Conservation (phyloP, 106 monocot genomes). For the Dioscorea alata region DNA sequence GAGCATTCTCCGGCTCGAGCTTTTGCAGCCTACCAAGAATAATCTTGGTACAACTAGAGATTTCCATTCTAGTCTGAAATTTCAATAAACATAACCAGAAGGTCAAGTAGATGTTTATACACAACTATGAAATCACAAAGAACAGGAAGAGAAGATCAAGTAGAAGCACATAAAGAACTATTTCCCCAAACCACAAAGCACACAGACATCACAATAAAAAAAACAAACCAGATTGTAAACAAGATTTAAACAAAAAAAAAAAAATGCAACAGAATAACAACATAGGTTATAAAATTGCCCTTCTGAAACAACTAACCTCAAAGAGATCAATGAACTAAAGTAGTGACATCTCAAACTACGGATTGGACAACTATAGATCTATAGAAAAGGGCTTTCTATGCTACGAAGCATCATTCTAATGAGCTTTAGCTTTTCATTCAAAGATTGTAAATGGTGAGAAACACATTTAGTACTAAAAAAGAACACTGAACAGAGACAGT, state of each 20-base stretch:
- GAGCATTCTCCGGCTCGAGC: conserved; percentile 48
- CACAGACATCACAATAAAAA: background rate
- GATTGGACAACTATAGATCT: too few relatives aligned
- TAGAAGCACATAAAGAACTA: background rate
- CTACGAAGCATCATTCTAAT: too few relatives aligned
- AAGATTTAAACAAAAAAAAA: too few relatives aligned
- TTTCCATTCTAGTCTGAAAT: conserved; percentile 34
- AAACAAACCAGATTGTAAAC: too few relatives aligned
- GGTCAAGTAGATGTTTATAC: background rate
- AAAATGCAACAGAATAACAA: background rate
- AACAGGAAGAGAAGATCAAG: background rate
- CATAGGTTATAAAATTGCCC: background rate
- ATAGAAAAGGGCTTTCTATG: too few relatives aligned
- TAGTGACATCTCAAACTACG: too few relatives aligned
- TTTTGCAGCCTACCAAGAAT: conserved; percentile 35
- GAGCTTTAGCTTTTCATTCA: too few relatives aligned
- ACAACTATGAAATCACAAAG: background rate
- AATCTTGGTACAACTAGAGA: conserved; percentile 31
- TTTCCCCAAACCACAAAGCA: background rate
- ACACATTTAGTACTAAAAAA: too few relatives aligned
- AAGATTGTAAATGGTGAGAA: too few relatives aligned
- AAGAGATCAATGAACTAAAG: too few relatives aligned
- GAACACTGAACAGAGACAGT: too few relatives aligned
- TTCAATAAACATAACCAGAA: background rate
- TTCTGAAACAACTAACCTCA: too few relatives aligned